These are phyloP conservation scores for Cyclostephanos tholiformis DNA, from an alignment of 108 stramenopile species.

Conservation along the genomic window DNA sequence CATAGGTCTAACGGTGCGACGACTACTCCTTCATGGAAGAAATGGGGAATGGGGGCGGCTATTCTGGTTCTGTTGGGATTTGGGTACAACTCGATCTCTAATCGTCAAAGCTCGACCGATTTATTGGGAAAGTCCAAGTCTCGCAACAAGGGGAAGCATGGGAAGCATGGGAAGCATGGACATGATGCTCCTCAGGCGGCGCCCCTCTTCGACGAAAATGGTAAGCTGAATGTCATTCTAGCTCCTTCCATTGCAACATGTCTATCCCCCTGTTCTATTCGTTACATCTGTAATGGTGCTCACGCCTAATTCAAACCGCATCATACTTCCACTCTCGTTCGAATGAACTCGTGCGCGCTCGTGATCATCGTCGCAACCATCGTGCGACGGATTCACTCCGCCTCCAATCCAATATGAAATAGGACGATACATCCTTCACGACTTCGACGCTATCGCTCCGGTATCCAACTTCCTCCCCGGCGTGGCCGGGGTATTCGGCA, in stretches of 20 bases:
- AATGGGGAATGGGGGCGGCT: conserved; percentile 30
- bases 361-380: not conserved
- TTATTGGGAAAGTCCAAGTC: not conserved
- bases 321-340: not conserved
- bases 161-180: not conserved
- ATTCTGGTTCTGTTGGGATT: conserved; percentile 18
- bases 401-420: not conserved
- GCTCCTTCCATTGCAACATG: not conserved
- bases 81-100: not conserved
- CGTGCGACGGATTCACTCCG: not conserved
- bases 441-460: conserved; percentile 85
- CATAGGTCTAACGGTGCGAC: not conserved
- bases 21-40: conserved; percentile 15
- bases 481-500: conserved; percentile 87
- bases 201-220: conserved; percentile 20
- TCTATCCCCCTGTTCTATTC: not conserved
- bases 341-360: not conserved
- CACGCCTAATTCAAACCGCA: not conserved
- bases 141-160: not conserved
- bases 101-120: not conserved
- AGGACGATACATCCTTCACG: conserved; percentile 84
- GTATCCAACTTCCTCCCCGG: conserved; percentile 89
- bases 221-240: not conserved
- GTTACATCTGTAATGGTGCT: not conserved
- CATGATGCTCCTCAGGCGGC: not conserved